Conservation (phyloP, 2,329 filamentous ascomycete genomes). For the Seiridium cupressi region DNA sequence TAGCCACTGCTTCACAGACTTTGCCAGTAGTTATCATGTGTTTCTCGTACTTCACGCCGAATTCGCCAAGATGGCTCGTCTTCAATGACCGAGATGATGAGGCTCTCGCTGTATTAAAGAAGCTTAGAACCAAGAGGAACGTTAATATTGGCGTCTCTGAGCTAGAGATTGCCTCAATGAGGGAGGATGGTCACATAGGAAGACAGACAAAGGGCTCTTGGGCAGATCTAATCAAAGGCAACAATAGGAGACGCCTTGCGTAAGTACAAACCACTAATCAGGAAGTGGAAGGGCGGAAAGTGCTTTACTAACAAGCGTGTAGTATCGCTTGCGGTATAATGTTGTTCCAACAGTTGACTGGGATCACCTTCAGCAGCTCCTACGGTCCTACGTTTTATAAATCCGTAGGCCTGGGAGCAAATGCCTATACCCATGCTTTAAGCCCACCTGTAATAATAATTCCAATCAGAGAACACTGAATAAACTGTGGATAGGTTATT, state of each 20-base stretch:
- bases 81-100: constrained; percentile 5
- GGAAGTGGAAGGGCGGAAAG: background rate
- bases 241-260: background rate
- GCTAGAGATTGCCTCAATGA: constrained; percentile 12
- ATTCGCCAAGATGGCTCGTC: constrained; percentile 8
- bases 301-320: background rate
- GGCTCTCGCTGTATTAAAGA: background rate
- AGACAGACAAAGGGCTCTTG: constrained; percentile 4
- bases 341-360: constrained; percentile 9
- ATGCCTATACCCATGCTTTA: constrained; percentile 4
- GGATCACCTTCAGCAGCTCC: constrained; percentile 6
- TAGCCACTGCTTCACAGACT: constrained; percentile 14
- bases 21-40: constrained; percentile 10
- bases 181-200: constrained; percentile 2
- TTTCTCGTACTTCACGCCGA: background rate
- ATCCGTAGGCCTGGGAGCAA: constrained; percentile 5
- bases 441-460: no score
- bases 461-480: no score
- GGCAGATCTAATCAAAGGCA: constrained; percentile 1
- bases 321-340: constrained; percentile 9
- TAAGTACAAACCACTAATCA: background rate
- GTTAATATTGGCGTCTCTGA: constrained; percentile 5
- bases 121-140: background rate
- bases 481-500: background rate
- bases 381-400: constrained; percentile 12